These are phyloP conservation scores for Tetrapisispora arboricola DNA, from an alignment of 805 yeast genomes.

Conservation along the genomic window DNA sequence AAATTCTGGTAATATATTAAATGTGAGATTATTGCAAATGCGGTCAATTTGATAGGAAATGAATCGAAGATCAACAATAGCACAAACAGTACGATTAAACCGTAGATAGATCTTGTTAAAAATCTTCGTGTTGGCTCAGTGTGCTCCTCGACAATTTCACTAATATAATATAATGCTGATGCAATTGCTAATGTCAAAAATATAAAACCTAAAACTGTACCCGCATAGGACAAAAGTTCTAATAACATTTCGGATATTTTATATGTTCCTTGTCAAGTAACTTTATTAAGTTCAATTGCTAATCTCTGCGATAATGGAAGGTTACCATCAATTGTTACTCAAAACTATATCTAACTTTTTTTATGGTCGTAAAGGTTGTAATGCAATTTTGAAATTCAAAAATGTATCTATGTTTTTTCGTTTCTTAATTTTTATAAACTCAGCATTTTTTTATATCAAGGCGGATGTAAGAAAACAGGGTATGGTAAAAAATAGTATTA, in stretches of 20 bases:
- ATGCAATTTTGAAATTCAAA: no score
- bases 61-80: conserved; percentile 64
- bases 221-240: conserved; percentile 47
- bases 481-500: background rate
- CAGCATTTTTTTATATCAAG: no score
- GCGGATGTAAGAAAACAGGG: no score
- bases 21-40: conserved; percentile 63
- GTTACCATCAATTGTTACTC: no score
- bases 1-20: conserved; percentile 68
- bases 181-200: conserved; percentile 64
- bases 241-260: conserved; percentile 38
- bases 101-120: conserved; percentile 51
- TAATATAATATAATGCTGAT: conserved; percentile 80
- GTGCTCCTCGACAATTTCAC: conserved; percentile 90
- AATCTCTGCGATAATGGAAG: no score
- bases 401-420: no score
- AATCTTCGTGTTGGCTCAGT: conserved; percentile 73
- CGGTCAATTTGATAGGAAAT: conserved; percentile 59
- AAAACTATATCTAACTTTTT: no score
- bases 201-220: conserved; percentile 51
- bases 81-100: conserved; percentile 43
- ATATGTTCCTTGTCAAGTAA: no score
- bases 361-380: no score
- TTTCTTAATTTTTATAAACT: no score
- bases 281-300: no score